Evolutionary conservation across 2,329 filamentous ascomycete genomes (phyloP), one percentile per base, ranked within the genome.

Genomic region (Penicillium sp.): DNA sequence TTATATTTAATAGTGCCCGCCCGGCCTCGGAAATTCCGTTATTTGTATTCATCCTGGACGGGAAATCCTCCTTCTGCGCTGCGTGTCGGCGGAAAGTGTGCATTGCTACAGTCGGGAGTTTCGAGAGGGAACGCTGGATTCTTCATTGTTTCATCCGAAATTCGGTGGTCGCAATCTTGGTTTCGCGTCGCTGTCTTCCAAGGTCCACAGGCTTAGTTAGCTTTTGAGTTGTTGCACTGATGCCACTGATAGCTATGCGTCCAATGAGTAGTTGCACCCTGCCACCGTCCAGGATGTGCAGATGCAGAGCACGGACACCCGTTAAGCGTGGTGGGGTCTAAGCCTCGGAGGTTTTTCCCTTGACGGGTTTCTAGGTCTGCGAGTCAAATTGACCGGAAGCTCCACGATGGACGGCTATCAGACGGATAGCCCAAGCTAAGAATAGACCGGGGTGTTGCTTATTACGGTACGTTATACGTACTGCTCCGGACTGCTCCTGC

Each of bases 221-320:
- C 51, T 1, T 29, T 47, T 17, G 35, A 31, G 11, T 7, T 19
- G 31, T 29, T 15, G 46, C 48, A 45, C 56, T 58, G 47, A 58
- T 45, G 26, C 26, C 26, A 26, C n/a, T 30, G 45, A 47, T 47
- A 47, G 48, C 46, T 50, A 5, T 51, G 26, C n/a, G 23, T 30
- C 56, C 48, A 58, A 58, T 58, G 35, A 58, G 15, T 46, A 31
- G 9, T 17, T 23, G 13, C 17, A 58, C 13, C 38, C 48, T 47
- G 21, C 47, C 48, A 52, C 56, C 48, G n/a, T 47, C 56, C 17
- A 21, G 23, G 56, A 52, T 52, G 23, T 53, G 49, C 56, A 58
- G 48, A 58, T 53, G 56, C 48, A 53, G 56, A 46, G 56, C 56
- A 58, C 56, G 31, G 56, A 58, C 56, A 41, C 17, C 23, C 19